phyloP scores from a whole-genome alignment of 2,329 filamentous ascomycete genomes.

The Diaporthe eres region DNA sequence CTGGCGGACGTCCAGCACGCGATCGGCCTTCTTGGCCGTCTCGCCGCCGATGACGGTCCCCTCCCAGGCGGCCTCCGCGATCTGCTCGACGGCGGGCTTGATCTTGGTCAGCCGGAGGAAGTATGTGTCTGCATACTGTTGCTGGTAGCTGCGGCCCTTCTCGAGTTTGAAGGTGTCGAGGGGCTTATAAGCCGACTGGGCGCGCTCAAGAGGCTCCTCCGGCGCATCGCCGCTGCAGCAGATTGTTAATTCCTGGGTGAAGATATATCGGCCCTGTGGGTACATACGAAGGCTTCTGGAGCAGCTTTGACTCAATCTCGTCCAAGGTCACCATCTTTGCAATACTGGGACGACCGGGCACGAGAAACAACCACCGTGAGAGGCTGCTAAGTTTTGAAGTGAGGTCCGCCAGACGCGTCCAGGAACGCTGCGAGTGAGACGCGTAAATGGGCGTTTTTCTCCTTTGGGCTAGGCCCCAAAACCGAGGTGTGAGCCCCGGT shows the following conservation, averaged over 20 bases:
- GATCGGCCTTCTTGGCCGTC: slow-evolving; percentile 80
- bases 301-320: slow-evolving; percentile 58
- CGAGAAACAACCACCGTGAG: not conserved
- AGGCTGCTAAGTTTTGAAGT: not conserved
- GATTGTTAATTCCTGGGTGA: slow-evolving; percentile 39
- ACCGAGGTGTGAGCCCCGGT: slow-evolving; percentile 5
- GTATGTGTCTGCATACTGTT: slow-evolving; percentile 98
- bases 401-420: slow-evolving; percentile 39
- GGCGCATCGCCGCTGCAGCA: slow-evolving; percentile 52
- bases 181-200: slow-evolving; percentile 76
- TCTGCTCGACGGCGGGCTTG: slow-evolving; percentile 83
- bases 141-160: slow-evolving; percentile 82
- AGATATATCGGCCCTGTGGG: not conserved
- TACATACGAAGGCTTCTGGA: slow-evolving; percentile 65
- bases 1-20: slow-evolving; percentile 95
- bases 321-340: slow-evolving; percentile 61
- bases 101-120: slow-evolving; percentile 90
- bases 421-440: slow-evolving; percentile 24
- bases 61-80: slow-evolving; percentile 83
- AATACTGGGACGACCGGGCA: slow-evolving; percentile 34
- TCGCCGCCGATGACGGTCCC: slow-evolving; percentile 84
- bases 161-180: slow-evolving; percentile 82
- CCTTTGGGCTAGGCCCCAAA: not conserved
- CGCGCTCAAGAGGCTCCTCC: slow-evolving; percentile 61
- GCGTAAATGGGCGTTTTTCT: slow-evolving; percentile 34